These are phyloP conservation scores for Echium plantagineum DNA, from an alignment of 257 asterid genomes.

Conservation along the genomic window DNA sequence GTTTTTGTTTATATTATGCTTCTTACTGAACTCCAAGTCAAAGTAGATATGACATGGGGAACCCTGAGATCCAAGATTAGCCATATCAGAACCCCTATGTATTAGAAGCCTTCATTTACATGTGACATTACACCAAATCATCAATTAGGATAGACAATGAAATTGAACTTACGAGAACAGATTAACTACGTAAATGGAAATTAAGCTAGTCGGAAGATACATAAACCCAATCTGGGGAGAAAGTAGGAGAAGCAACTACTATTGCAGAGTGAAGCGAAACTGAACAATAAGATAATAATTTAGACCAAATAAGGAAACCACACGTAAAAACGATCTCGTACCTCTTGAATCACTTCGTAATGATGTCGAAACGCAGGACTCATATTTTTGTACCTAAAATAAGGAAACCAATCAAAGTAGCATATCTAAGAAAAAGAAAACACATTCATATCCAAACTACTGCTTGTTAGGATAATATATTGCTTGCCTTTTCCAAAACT, in stretches of 20 bases:
- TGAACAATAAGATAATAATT: no score
- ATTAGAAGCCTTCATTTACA: neutral
- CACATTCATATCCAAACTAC: neutral
- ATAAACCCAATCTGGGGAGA: no score
- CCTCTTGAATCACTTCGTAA: slow-evolving; percentile 96
- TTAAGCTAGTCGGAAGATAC: no score
- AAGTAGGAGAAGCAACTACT: no score
- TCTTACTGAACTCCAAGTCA: slow-evolving; percentile 80
- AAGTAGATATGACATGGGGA: slow-evolving; percentile 93
- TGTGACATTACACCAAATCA: no score
- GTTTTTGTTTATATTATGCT: slow-evolving; percentile 48
- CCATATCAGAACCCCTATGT: slow-evolving; percentile 12
- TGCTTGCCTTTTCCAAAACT: slow-evolving; percentile 71
- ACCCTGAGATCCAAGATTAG: slow-evolving; percentile 38
- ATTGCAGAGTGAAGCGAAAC: neutral
- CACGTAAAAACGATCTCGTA: slow-evolving; percentile 10
- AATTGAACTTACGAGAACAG: no score
- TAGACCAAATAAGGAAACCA: no score
- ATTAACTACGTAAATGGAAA: no score
- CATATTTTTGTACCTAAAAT: slow-evolving; percentile 62
- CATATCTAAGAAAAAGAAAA: neutral
- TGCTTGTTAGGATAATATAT: neutral
- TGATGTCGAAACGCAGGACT: slow-evolving; percentile 68
- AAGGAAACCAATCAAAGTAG: slow-evolving; percentile 5
- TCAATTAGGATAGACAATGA: no score